Evolutionary conservation across 208 protist genomes (phyloP), one percentile per base, ranked within the genome.

Genomic region (Wallacemonas sp.): DNA sequence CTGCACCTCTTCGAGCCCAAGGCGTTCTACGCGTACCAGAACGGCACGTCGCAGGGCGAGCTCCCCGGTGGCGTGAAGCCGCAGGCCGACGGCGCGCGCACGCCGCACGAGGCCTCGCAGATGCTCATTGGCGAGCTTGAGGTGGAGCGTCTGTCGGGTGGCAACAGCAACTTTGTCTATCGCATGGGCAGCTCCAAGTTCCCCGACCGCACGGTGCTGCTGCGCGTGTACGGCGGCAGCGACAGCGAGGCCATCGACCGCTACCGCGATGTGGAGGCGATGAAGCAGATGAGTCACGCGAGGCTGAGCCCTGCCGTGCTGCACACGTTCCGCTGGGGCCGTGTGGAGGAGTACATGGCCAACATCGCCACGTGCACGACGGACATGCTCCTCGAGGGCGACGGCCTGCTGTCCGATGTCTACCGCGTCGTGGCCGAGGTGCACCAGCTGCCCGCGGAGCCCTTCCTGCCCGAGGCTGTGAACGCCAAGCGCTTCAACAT

Each of bases 111-210:
- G 52, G 83, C 78, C 30, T 85, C 81, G 17, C 72, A 78, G 68
- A 65, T 73, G 70, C 68, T 94, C 26, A 57, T 80, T 55, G 77
- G 61, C 21, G 85, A 89, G 36, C 68, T 94, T 48, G 69, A 81
- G n/a, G 82, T 94, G 33, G 82, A 89, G 72, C 83, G 86, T 41
- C 73, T 94, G 26, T 76, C 79, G n/a, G 82, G 84, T 19, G 88
- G 88, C 30, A 94, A 94, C 62, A 94, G 88, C 76, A 94, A 94
- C 61, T 78, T 88, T 67, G 88, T 94, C 43, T 94, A 91, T 73
- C 81, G 83, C n/a, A 70, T 94, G 14, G 68, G 64, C 6, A 83
- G 89, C 70, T 61, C 81, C 16, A 70, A 78, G 41, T 90, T 85
- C 44, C 80, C 77, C 0, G 74, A 72, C 30, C 84, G 85, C 58